Conservation (phyloP, 129 eudicot genomes). For the Tagetes patula region DNA sequence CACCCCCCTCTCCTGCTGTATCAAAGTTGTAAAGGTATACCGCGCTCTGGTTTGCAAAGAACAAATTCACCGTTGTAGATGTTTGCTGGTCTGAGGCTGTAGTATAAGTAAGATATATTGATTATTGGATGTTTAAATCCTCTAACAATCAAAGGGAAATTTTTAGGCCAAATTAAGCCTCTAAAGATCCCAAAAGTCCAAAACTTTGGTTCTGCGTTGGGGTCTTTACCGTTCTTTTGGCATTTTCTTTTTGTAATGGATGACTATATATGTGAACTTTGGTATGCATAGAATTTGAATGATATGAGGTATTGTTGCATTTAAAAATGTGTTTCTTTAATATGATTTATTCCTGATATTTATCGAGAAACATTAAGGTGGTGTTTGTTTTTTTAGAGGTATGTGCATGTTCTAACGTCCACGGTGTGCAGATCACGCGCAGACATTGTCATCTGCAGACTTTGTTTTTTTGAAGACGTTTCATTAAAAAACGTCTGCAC, state of each 20-base stretch:
- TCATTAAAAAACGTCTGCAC: no score
- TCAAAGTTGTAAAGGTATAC: conserved; percentile 54
- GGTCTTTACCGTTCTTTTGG: conserved; percentile 5
- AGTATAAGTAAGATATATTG: background rate
- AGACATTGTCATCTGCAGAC: no score
- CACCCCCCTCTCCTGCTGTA: conserved; percentile 36
- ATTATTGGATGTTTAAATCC: background rate
- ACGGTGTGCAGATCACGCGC: no score
- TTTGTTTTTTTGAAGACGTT: no score
- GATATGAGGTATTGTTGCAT: background rate
- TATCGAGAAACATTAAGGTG: no score
- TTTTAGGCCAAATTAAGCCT: background rate
- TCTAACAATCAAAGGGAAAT: background rate
- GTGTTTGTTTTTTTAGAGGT: no score
- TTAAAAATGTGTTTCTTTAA: background rate
- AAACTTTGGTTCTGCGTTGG: background rate
- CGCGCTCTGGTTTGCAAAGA: background rate
- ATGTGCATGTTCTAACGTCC: no score
- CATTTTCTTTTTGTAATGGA: background rate
- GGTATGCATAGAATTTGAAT: conserved; percentile 8
- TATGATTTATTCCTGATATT: no score
- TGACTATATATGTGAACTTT: background rate
- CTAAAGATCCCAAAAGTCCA: conserved; percentile 3
- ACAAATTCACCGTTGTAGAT: background rate
- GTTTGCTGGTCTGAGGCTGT: background rate